Conservation (phyloP, 352 stramenopile genomes). For the Phytophthora melonis region DNA sequence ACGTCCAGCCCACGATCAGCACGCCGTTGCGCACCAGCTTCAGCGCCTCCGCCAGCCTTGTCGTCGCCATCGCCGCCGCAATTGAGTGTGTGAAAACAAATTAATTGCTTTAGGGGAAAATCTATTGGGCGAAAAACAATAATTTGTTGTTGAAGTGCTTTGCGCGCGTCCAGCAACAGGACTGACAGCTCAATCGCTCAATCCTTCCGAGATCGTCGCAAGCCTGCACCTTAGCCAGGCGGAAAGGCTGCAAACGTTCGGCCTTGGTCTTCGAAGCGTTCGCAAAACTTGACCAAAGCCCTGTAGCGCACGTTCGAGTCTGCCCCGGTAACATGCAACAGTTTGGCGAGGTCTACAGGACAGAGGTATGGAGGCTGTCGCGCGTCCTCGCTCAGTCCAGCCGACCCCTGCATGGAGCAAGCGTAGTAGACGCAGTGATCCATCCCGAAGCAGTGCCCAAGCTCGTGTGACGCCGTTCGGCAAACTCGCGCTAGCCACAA, state of each 20-base stretch:
- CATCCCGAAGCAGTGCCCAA: slow-evolving; percentile 36
- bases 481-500: slow-evolving; percentile 33
- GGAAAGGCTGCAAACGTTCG: slow-evolving; percentile 27
- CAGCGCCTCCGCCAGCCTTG: no score
- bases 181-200: not conserved
- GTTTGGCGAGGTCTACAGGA: slow-evolving; percentile 30
- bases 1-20: slow-evolving; percentile 70
- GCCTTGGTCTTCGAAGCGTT: slow-evolving; percentile 23
- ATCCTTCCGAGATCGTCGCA: not conserved
- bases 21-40: slow-evolving; percentile 53
- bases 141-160: slow-evolving; percentile 3
- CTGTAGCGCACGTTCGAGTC: slow-evolving; percentile 20
- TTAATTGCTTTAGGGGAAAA: not conserved
- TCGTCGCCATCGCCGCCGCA: slow-evolving; percentile 3
- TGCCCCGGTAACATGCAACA: slow-evolving; percentile 22
- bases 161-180: not conserved
- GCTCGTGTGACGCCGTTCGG: slow-evolving; percentile 32
- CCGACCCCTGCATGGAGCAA: slow-evolving; percentile 34
- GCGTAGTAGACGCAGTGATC: slow-evolving; percentile 39
- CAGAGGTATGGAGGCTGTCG: slow-evolving; percentile 34
- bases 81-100: not conserved
- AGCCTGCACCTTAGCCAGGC: slow-evolving; percentile 24
- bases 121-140: slow-evolving; percentile 7
- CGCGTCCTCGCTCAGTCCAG: slow-evolving; percentile 31
- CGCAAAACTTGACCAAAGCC: slow-evolving; percentile 25